Conservation (phyloP, 2,329 filamentous ascomycete genomes). For the Tothia fuscella region DNA sequence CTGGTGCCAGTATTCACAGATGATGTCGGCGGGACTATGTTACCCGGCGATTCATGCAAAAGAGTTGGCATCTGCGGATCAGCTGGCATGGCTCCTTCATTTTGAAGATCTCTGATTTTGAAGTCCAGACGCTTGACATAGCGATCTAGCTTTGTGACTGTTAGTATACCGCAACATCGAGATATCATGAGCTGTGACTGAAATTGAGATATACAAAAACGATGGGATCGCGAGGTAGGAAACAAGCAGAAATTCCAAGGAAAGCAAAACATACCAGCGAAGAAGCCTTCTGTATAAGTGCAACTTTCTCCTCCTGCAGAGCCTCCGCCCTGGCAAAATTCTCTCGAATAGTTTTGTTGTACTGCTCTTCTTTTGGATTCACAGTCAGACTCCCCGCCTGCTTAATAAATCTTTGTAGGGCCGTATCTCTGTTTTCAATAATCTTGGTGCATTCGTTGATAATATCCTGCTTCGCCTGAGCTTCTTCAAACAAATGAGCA, state of each 20-base stretch:
- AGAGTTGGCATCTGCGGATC: constrained; percentile 50
- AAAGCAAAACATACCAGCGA: constrained; percentile 50
- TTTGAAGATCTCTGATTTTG: constrained; percentile 47
- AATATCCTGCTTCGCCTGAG: constrained; percentile 64
- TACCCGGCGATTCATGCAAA: constrained; percentile 36
- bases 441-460: constrained; percentile 56
- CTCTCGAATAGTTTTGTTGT: constrained; percentile 54
- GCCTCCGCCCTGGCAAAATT: constrained; percentile 57
- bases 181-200: constrained; percentile 12
- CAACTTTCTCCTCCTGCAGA: constrained; percentile 64
- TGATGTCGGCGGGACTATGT: constrained; percentile 36
- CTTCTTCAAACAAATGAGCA: constrained; percentile 72
- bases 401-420: constrained; percentile 73
- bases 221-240: neutral
- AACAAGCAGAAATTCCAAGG: constrained; percentile 17
- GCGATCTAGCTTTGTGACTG: constrained; percentile 37
- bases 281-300: constrained; percentile 52
- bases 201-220: neutral
- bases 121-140: constrained; percentile 52
- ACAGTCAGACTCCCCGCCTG: constrained; percentile 59
- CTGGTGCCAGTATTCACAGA: constrained; percentile 31
- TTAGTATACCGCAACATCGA: neutral
- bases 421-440: constrained; percentile 60
- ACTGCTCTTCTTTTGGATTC: constrained; percentile 63
- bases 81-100: constrained; percentile 45